Evolutionary conservation across 2,329 filamentous ascomycete genomes (phyloP), one percentile per base, ranked within the genome.

Genomic region (Alternaria ventricosa): DNA sequence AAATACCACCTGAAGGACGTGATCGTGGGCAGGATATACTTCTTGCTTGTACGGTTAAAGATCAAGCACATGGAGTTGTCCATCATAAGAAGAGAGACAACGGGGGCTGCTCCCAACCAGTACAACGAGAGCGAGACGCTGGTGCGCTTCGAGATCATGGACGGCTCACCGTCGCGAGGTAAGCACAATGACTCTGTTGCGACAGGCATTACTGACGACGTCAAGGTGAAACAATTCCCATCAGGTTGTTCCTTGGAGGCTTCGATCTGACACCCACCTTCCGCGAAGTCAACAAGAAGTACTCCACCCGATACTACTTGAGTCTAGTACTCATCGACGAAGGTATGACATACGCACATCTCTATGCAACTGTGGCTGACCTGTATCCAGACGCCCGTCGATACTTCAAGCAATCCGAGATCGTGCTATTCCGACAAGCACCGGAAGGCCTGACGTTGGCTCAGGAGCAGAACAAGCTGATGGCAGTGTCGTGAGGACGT

Each of bases 11-110:
- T 99, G 63, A 99, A 99, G 84, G 96, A 99, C 80, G 96, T 99
- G 69, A 99, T 99, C 71, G 96, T 99, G 60, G 96, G 96, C 62
- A 88, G 96, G 71, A 99, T 99, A 85, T 99, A 99, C 84, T 99
- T 99, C 84, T 84, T 99, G 71, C 87, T 99, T 53, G 96, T 99
- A 66, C 90, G 96, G 75, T 86, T 99, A 80, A 99, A 99, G 89
- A 99, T 99, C 81, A 97, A 98, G 84, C 96, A 99, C 82, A 99
- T 99, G 96, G 96, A 99, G 84, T 84, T 99, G 67, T 97, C 93
- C 71, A 99, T 99, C 75, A 99, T 99, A 80, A 88, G 96, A 71
- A 87, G 96, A 73, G 96, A 99, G 83, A 99, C 96, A 3, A 99
- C 96, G 1, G 96, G 96, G 59, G 93, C 94, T 6, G 93, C 96